phyloP scores from a whole-genome alignment of 2,329 filamentous ascomycete genomes.

The Gnomoniopsis smithogilvyi region DNA sequence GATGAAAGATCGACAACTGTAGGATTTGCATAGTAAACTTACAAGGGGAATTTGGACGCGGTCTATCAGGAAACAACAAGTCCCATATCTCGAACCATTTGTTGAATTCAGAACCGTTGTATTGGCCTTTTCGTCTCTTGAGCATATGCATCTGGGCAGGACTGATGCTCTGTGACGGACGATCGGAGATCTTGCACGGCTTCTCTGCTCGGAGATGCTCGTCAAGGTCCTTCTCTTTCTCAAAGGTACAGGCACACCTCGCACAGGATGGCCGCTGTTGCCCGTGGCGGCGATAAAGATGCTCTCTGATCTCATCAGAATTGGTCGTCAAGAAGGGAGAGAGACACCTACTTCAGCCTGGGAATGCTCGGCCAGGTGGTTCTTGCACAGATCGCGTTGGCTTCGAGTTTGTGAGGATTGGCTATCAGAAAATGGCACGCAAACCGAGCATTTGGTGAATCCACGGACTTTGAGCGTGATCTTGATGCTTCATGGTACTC shows the following conservation, averaged over 20 bases:
- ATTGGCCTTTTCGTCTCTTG: neutral
- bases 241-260: neutral
- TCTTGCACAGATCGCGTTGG: neutral
- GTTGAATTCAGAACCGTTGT: neutral
- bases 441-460: neutral
- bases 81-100: slow-evolving; percentile 3
- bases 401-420: neutral
- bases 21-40: neutral
- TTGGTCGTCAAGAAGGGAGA: neutral
- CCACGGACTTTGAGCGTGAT: neutral
- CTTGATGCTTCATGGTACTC: neutral
- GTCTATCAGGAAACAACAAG: neutral
- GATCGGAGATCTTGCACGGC: neutral
- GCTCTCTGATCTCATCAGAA: slow-evolving; percentile 1
- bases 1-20: neutral
- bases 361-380: neutral
- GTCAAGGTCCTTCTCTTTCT: neutral
- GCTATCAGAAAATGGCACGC: slow-evolving; percentile 1
- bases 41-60: neutral
- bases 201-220: neutral
- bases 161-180: neutral
- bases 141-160: neutral
- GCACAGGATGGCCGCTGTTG: neutral
- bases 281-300: slow-evolving; percentile 1
- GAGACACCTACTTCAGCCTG: neutral